Base-by-base conservation (phyloP, 805 yeast genomes). In the Jamesozyma gamospora region DNA sequence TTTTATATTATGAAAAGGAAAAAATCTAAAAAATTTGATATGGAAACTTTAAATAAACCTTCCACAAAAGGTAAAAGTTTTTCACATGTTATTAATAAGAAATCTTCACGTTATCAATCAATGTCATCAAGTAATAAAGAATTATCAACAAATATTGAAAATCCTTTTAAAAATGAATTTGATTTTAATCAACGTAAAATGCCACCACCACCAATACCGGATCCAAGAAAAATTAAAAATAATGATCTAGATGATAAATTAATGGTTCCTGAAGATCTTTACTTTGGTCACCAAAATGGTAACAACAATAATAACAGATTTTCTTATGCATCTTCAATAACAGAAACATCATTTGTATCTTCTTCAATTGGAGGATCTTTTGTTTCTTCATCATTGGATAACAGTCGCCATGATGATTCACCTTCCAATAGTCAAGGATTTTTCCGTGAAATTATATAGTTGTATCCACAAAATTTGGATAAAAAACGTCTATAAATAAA, bases 81-180 rank as follows among this genome's bases (percentile, higher is more conserved):
- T 34, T 46, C 45, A 21, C 52, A 49, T 32, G 53, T 47, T 26
- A 48, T 52, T 14, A 57, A 56, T 13, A 35, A 48, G 13, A 46
- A 49, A 34, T 34, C 46, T 8, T 15, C 12, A 25, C 6, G 15
- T 12, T 24, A 31, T 25, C 31, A n/a, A 29, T 16, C 29, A 10
- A 28, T 26, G 7, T 27, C 29, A 4, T 6, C 29, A 5, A 6
- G 14, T 27, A 27, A 15, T 19, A n/a, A n/a, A 13, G n/a, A 17
- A 31, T 7, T 6, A 16, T 27, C 32, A 4, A 28, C 15, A 11
- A 34, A 30, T 17, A 26, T 27, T 4, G 26, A 18, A 0, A 42
- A 56, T 37, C 59, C 60, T 5, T 57, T 53, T 30, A 52, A 43
- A 34, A 48, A 51, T 24, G 59, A 56, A 35, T 53, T 50, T 35